Evolutionary conservation across 2,329 filamentous ascomycete species (phyloP).

Genomic region (Ambrosiella xylebori): DNA sequence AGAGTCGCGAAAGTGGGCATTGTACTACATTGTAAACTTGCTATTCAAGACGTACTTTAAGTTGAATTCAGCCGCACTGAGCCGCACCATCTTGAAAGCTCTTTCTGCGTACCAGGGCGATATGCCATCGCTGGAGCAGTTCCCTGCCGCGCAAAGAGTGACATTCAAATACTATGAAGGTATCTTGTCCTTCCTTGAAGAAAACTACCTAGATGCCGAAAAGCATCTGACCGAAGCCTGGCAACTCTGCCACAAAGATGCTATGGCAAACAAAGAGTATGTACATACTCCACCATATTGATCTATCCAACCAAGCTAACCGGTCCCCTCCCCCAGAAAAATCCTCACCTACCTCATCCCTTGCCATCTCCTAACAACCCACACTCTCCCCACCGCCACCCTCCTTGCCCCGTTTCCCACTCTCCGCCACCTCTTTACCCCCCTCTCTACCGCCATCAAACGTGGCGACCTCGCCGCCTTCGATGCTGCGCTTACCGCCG

Average conservation of each 20-base stretch:
- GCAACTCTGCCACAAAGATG: constrained; percentile 57
- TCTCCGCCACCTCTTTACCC: constrained; percentile 61
- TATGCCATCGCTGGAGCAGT: constrained; percentile 61
- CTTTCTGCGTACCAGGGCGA: constrained; percentile 62
- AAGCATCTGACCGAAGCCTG: constrained; percentile 65
- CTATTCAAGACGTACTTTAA: constrained; percentile 98
- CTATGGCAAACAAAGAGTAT: constrained; percentile 65
- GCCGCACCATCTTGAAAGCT: constrained; percentile 74
- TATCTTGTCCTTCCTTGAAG: constrained; percentile 83
- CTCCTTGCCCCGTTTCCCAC: constrained; percentile 61
- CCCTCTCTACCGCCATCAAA: constrained; percentile 63
- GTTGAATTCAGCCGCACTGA: constrained; percentile 75
- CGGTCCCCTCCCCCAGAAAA: constrained; percentile 20
- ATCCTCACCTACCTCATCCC: constrained; percentile 93
- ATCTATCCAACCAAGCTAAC: neutral
- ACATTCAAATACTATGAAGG: constrained; percentile 96
- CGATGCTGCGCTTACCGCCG: constrained; percentile 60
- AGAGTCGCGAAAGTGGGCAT: constrained; percentile 92
- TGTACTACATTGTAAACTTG: constrained; percentile 87
- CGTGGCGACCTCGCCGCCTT: constrained; percentile 69
- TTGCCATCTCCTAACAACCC: constrained; percentile 74
- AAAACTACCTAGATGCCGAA: constrained; percentile 78
- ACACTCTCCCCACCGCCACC: constrained; percentile 57
- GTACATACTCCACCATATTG: constrained; percentile 17
- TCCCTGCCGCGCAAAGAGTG: constrained; percentile 78